Evolutionary conservation across 805 yeast species (phyloP).

Genomic region (Metschnikowia similis): DNA sequence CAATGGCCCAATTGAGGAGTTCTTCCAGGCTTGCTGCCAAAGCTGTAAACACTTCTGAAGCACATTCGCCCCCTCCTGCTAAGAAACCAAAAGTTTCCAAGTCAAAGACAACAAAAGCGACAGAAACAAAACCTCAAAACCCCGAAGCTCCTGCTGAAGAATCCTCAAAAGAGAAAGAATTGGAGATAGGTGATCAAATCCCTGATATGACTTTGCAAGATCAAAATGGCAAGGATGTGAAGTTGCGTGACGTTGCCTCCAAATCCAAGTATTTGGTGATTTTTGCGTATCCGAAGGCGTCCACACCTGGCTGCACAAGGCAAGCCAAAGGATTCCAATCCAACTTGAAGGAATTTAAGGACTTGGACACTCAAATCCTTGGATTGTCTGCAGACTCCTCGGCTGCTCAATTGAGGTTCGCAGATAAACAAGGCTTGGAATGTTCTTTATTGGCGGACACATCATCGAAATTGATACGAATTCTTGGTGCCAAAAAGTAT

Average conservation of each 20-base stretch:
- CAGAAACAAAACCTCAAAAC: background rate
- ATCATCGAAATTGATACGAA: conserved; percentile 57
- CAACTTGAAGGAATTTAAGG: conserved; percentile 48
- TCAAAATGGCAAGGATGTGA: conserved; percentile 61
- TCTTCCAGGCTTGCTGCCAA: conserved; percentile 15
- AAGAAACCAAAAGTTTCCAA: background rate
- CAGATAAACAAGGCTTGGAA: conserved; percentile 66
- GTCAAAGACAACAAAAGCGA: conserved; percentile 2
- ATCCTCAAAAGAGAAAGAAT: conserved; percentile 12
- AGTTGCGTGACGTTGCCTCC: conserved; percentile 27
- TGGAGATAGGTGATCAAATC: conserved; percentile 56
- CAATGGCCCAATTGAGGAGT: conserved; percentile 18
- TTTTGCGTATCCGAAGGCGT: conserved; percentile 83
- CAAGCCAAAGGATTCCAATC: conserved; percentile 89
- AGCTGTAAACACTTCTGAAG: background rate
- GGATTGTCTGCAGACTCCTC: conserved; percentile 86
- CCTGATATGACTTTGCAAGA: conserved; percentile 62
- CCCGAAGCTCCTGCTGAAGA: background rate
- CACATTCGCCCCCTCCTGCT: background rate
- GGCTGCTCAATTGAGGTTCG: conserved; percentile 71
- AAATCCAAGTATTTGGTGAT: conserved; percentile 34
- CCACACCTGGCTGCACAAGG: conserved; percentile 94
- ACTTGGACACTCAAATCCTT: conserved; percentile 53
- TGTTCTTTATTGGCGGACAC: conserved; percentile 80
- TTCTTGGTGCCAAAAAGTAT: conserved; percentile 77